These are phyloP conservation scores for Elaeis oleifera DNA, from an alignment of 202 grass and related monocot species.

Conservation along the genomic window DNA sequence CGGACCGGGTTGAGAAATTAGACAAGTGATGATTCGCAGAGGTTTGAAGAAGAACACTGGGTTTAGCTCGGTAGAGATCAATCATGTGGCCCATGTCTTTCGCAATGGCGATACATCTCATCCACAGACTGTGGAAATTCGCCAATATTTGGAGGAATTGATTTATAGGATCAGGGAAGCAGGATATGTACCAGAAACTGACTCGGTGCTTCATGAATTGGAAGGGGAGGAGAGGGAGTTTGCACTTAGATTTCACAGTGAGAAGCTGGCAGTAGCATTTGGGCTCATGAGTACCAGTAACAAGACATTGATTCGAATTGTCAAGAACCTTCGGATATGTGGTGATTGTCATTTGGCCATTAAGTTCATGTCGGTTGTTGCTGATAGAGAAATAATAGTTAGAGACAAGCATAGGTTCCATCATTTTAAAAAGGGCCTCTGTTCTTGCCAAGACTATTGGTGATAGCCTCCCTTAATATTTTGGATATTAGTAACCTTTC, in stretches of 20 bases:
- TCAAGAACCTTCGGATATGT: constrained; percentile 54
- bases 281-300: constrained; percentile 39
- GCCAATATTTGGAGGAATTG: constrained; percentile 40
- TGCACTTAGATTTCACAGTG: constrained; percentile 46
- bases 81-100: constrained; percentile 37
- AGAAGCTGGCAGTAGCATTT: constrained; percentile 52
- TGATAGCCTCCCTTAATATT: constrained; percentile 2
- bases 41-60: constrained; percentile 50
- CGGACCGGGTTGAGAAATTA: constrained; percentile 51
- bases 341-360: constrained; percentile 58
- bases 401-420: constrained; percentile 55
- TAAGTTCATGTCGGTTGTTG: constrained; percentile 46
- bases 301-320: constrained; percentile 35
- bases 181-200: constrained; percentile 46
- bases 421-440: constrained; percentile 47
- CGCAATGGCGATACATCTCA: constrained; percentile 52
- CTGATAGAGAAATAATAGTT: constrained; percentile 48
- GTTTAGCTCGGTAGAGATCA: constrained; percentile 49
- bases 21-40: constrained; percentile 44
- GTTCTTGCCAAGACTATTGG: constrained; percentile 51
- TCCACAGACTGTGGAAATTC: constrained; percentile 39
- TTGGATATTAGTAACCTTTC: too few species aligned
- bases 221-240: constrained; percentile 62
- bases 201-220: constrained; percentile 50
- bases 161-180: constrained; percentile 35